Evolutionary conservation across 208 protist species (phyloP).

Genomic region (Kentomonas sorsogonicus): DNA sequence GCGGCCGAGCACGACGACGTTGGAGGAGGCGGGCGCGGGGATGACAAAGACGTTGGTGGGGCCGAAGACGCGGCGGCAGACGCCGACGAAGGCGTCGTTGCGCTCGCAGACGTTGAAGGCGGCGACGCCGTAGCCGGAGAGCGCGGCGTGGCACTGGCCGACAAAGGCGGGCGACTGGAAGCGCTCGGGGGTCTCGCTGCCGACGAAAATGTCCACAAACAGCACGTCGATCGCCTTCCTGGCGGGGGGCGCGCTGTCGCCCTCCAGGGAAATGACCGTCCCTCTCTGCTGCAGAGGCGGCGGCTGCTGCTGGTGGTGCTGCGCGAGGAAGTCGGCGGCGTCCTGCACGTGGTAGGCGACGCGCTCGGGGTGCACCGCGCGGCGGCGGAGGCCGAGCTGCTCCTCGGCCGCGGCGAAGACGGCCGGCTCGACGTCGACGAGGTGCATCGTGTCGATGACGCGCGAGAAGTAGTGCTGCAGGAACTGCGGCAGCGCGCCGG

Average conservation of each 20-base stretch:
- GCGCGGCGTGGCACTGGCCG: slow-evolving; percentile 29
- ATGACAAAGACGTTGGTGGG: slow-evolving; percentile 55
- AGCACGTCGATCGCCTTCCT: slow-evolving; percentile 49
- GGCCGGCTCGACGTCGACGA: slow-evolving; percentile 77
- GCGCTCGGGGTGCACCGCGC: slow-evolving; percentile 21
- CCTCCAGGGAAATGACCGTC: not conserved
- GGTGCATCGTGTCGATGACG: slow-evolving; percentile 42
- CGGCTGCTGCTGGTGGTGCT: not conserved
- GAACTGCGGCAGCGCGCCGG: slow-evolving; percentile 72
- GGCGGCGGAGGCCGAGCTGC: slow-evolving; percentile 63
- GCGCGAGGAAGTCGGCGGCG: slow-evolving; percentile 30
- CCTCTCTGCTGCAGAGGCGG: not conserved
- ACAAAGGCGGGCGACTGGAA: slow-evolving; percentile 51
- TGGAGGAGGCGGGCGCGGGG: slow-evolving; percentile 52
- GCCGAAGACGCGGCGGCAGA: slow-evolving; percentile 54
- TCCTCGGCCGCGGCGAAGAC: slow-evolving; percentile 66
- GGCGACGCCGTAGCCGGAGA: slow-evolving; percentile 63
- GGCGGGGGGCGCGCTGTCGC: not conserved
- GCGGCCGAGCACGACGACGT: slow-evolving; percentile 71
- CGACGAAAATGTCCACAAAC: slow-evolving; percentile 82
- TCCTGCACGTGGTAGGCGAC: slow-evolving; percentile 43
- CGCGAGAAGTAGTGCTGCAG: slow-evolving; percentile 60
- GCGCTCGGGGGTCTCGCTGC: slow-evolving; percentile 41
- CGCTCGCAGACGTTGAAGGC: slow-evolving; percentile 73
- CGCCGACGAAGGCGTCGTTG: slow-evolving; percentile 45